These are phyloP conservation scores for Blastobotrys arbuscula DNA, from an alignment of 1,139 yeast species.

Conservation along the genomic window DNA sequence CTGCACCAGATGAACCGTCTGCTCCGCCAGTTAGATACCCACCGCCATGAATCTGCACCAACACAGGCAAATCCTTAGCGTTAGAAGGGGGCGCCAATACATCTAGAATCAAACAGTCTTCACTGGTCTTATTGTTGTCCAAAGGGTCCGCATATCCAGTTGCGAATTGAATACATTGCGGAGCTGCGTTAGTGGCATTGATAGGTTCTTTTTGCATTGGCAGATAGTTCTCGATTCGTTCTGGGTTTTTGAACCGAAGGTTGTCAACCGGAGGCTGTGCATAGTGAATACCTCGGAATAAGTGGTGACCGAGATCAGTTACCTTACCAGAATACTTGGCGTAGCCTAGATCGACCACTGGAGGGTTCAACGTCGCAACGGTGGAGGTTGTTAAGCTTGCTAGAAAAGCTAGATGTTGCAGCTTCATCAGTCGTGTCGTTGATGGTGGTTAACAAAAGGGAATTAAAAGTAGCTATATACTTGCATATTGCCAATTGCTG, in stretches of 20 bases:
- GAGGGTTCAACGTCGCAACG: no score
- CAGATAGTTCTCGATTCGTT: constrained; percentile 5
- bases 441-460: no score
- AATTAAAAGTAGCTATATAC: no score
- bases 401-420: no score
- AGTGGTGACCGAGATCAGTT: not conserved
- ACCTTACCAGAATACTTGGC: not conserved
- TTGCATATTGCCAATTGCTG: no score
- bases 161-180: constrained; percentile 6
- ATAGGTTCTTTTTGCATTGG: constrained; percentile 5
- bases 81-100: constrained; percentile 18
- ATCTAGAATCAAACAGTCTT: constrained; percentile 25
- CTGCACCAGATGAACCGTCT: constrained; percentile 16
- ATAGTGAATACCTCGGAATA: constrained; percentile 22
- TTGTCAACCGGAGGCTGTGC: constrained; percentile 25
- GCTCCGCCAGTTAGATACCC: constrained; percentile 23
- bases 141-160: not conserved
- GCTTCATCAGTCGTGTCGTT: no score
- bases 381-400: no score
- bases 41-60: constrained; percentile 38
- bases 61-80: constrained; percentile 28
- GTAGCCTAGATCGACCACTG: constrained; percentile 1
- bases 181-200: constrained; percentile 12
- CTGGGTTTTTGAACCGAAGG: constrained; percentile 21
- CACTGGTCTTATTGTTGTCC: constrained; percentile 11